Base-by-base conservation (phyloP, 2,329 filamentous ascomycete species). In the Alternaria ventricosa region DNA sequence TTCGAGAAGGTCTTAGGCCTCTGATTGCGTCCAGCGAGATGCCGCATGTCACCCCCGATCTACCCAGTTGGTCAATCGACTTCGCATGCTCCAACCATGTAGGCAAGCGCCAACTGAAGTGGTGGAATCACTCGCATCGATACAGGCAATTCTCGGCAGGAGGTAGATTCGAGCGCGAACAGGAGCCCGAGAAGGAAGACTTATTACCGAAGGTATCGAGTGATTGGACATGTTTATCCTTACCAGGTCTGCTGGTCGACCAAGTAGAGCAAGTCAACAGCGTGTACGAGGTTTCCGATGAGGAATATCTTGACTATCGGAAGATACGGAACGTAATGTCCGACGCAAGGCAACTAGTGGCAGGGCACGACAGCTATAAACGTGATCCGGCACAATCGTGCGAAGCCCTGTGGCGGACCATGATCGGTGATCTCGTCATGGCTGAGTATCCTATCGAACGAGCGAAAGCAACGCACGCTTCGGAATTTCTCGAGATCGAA, bases 51-150 rank as follows among this genome's bases (percentile, higher is more conserved):
- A 70, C 63, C 0, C 27, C 45, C 4, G 44, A 15, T 10, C 23
- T 64, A 4, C 63, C 70, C 1, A 60, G 66, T 0, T 73, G 67
- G 69, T 63, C 69, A 1, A 69, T 71, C 18, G 69, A 73, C 36
- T 71, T 73, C 36, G 64, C 67, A 10, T 57, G 27, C 22, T 62
- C 51, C 22, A 66, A 70, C 28, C 57, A 49, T 18, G 49, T 71
- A 5, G 68, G 67, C 2, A 61, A 54, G 27, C 67, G 63, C 4
- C 70, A 71, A 13, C 18, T 66, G 22, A 70, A 62, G n/a, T 71
- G 69, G 69, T 71, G 67, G 69, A 56, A 51, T 6, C 67, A 71
- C n/a, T 69, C 66, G 3, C 67, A 70, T 28, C 62, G 67, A 7
- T 69, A 70, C 22, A 41, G 36, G 36, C 4, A 41, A n/a, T 41